Percentiles rank a stretch among this genome's conserved stretches.
Evolutionary conservation across 441 rosid species (phyloP).

Genomic region (Omphalea diandra): DNA sequence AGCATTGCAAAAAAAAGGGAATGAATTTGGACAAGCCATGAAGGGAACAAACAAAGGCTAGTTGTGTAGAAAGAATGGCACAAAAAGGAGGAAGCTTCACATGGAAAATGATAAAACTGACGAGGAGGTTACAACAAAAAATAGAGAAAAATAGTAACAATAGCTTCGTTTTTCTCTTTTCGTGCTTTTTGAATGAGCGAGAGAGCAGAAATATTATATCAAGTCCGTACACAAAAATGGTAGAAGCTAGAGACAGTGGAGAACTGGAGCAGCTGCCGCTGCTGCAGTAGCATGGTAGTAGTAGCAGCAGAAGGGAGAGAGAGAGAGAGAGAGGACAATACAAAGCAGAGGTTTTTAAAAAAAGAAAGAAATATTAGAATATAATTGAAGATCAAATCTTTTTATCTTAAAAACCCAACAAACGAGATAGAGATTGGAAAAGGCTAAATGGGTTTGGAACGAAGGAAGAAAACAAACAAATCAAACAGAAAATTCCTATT

Average conservation of each 20-base stretch:
- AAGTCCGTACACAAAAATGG: neutral
- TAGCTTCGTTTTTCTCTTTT: too few relatives aligned
- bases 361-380: neutral
- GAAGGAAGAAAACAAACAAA: constrained; percentile 16
- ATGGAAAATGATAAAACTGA: neutral
- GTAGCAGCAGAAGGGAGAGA: too few relatives aligned
- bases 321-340: neutral
- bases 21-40: constrained; percentile 13
- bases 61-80: neutral
- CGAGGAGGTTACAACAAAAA: constrained; percentile 1
- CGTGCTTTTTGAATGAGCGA: too few relatives aligned
- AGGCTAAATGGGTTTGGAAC: constrained; percentile 13
- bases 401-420: too few relatives aligned
- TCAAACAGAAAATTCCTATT: constrained; percentile 10
- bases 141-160: neutral
- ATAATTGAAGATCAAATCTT: constrained; percentile 11
- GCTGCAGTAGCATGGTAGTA: constrained; percentile 2
- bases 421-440: neutral
- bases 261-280: too few relatives aligned
- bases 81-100: constrained; percentile 10
- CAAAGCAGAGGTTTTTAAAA: neutral
- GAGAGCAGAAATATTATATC: too few relatives aligned
- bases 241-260: too few relatives aligned
- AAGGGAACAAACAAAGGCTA: neutral
- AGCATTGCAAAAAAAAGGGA: neutral